Conservation (phyloP, 805 yeast species). For the Yamadazyma nakazawae region DNA sequence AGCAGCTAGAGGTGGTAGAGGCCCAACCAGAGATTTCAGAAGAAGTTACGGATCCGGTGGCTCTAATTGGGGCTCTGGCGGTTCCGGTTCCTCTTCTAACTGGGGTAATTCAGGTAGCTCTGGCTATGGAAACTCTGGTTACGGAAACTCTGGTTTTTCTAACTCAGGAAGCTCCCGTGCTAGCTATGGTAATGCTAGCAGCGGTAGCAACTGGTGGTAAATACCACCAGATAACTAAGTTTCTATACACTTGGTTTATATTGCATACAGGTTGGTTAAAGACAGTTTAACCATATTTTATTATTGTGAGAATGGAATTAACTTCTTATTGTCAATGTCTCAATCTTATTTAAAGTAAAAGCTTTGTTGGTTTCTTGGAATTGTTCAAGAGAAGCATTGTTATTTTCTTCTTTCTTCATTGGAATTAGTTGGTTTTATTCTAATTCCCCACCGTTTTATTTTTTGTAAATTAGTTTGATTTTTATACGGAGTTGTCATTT, state of each 20-base stretch:
- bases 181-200: constrained; percentile 24
- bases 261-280: constrained; percentile 5
- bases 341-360: constrained; percentile 9
- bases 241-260: constrained; percentile 6
- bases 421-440: constrained; percentile 17
- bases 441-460: constrained; percentile 14
- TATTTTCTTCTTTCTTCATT: constrained; percentile 9
- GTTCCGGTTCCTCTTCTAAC: constrained; percentile 3
- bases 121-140: constrained; percentile 15
- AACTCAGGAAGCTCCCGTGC: constrained; percentile 13
- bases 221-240: constrained; percentile 4
- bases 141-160: constrained; percentile 12
- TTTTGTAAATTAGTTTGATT: constrained; percentile 13
- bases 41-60: constrained; percentile 41
- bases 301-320: not conserved
- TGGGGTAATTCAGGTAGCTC: constrained; percentile 13
- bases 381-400: constrained; percentile 2
- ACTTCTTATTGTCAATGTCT: constrained; percentile 13
- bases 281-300: not conserved
- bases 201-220: constrained; percentile 43
- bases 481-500: constrained; percentile 8
- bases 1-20: constrained; percentile 17
- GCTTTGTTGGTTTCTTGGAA: constrained; percentile 3
- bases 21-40: constrained; percentile 50
- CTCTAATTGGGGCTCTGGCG: constrained; percentile 16